Evolutionary conservation across 2,329 filamentous ascomycete genomes (phyloP), one percentile per base, ranked within the genome.

Genomic region (Colletotrichum sp.): DNA sequence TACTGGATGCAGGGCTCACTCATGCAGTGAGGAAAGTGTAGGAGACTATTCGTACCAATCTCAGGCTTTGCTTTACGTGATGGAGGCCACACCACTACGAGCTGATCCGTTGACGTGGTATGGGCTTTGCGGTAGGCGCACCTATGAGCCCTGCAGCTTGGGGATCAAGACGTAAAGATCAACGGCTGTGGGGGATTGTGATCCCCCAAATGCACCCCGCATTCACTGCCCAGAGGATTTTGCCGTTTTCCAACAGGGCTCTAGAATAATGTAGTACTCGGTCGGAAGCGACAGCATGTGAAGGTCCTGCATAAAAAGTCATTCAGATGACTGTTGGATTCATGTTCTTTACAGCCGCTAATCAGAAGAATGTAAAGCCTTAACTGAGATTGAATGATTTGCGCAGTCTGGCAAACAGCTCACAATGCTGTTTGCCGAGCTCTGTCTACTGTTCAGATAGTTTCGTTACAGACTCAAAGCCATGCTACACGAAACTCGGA

Each of bases 171-270:
- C 18, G 28, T 72, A 63, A 32, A 60, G 62, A 72, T 67, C 52
- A 44, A 44, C 62, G 24, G 5, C 8, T 24, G 24, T 21, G 32
- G 49, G 32, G 49, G n/a, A 39, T 2, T 13, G 16, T 32, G 70
- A 15, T 59, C 26, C 62, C 60, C 49, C 62, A 59, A 21, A 72
- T 72, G 70, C 70, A 72, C 70, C 70, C 70, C 62, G 70, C 70
- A 72, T 36, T 71, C 36, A 49, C 39, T n/a, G 39, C 16, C 18
- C 24, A 16, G 30, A n/a, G 65, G n/a, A 34, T 32, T 57, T 57
- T 24, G 28, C 44, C 30, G 3, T n/a, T 24, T 36, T 36, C 34
- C 18, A n/a, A 26, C 34, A 21, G 24, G 16, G n/a, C 13, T 12
- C 16, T 12, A 49, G 18, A 21, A 8, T 4, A 4, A 49, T 49